A percentile compares a stretch with the other conserved stretches of the same genome.
Conservation (phyloP, 148 eudicot genomes). For the Dysphania ambrosioides region DNA sequence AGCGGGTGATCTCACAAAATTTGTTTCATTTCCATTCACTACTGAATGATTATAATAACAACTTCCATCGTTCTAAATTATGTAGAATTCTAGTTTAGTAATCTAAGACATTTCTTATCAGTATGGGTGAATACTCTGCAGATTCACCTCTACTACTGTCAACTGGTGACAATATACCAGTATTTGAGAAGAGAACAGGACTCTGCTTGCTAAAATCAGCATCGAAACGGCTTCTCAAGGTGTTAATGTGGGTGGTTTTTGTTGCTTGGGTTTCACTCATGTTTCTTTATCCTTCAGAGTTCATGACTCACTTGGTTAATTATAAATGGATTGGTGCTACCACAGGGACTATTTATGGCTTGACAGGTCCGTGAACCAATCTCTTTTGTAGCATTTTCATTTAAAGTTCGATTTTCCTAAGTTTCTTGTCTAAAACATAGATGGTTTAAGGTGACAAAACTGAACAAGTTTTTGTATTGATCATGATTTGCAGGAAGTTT, state of each 20-base stretch:
- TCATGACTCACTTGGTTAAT: conserved; percentile 11
- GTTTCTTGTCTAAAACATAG: not conserved
- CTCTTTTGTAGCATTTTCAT: not conserved
- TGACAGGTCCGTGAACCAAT: conserved; percentile 36
- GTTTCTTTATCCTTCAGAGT: conserved; percentile 50
- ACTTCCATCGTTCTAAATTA: not conserved
- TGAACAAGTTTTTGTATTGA: not conserved
- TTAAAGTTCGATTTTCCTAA: not conserved
- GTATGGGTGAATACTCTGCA: conserved; percentile 44
- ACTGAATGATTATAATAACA: not conserved
- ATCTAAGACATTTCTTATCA: conserved; percentile 7
- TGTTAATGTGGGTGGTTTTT: conserved; percentile 61
- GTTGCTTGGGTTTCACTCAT: conserved; percentile 51
- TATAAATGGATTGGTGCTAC: conserved; percentile 29
- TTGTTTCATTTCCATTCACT: not conserved
- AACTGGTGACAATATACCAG: conserved; percentile 13
- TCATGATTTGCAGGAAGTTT: conserved; percentile 54
- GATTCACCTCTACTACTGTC: conserved; percentile 36
- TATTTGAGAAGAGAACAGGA: conserved; percentile 23
- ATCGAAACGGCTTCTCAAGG: conserved; percentile 55
- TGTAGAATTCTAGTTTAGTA: not conserved
- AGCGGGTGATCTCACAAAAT: conserved; percentile 17
- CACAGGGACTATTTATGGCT: conserved; percentile 36
- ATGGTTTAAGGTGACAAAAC: no score
- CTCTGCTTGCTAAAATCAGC: conserved; percentile 30